Percentiles rank a stretch among this genome's conserved stretches.
These are phyloP conservation scores for Tetraselmis chui DNA, from an alignment of 139 green algal species.

Conservation along the genomic window DNA sequence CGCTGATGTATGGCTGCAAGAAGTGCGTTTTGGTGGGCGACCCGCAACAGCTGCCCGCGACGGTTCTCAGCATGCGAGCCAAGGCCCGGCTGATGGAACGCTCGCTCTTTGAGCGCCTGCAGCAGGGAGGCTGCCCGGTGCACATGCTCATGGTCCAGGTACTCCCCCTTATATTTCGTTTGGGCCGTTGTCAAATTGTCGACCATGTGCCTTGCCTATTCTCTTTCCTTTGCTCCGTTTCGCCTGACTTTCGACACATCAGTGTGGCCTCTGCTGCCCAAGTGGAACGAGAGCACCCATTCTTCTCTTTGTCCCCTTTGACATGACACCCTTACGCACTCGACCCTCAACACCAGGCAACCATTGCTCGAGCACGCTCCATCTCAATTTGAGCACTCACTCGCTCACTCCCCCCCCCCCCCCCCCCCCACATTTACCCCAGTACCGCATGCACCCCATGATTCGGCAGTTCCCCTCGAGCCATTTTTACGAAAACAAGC, in stretches of 20 bases:
- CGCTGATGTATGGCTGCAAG: constrained; percentile 63
- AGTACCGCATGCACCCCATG: constrained; percentile 90
- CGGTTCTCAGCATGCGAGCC: constrained; percentile 57
- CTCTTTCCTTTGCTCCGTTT: too few species aligned
- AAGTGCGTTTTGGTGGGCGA: constrained; percentile 81
- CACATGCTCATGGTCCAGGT: constrained; percentile 13
- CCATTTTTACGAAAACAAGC: constrained; percentile 69
- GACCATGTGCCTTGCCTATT: too few species aligned
- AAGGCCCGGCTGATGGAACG: constrained; percentile 61
- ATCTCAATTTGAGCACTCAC: too few species aligned
- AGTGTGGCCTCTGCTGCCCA: too few species aligned
- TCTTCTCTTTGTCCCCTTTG: too few species aligned
- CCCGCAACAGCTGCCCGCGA: constrained; percentile 89
- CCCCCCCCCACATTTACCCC: too few species aligned
- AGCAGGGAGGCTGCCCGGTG: constrained; percentile 34
- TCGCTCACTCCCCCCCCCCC: neutral
- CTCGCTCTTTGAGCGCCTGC: constrained; percentile 78
- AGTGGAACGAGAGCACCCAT: too few species aligned
- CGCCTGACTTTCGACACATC: too few species aligned
- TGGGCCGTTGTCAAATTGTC: too few species aligned
- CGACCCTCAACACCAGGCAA: too few species aligned
- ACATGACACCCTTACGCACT: too few species aligned
- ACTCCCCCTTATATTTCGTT: neutral
- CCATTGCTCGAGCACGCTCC: too few species aligned
- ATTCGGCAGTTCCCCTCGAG: constrained; percentile 76